phyloP scores from a whole-genome alignment of 345 rosid species.

The Corchorus olitorius region DNA sequence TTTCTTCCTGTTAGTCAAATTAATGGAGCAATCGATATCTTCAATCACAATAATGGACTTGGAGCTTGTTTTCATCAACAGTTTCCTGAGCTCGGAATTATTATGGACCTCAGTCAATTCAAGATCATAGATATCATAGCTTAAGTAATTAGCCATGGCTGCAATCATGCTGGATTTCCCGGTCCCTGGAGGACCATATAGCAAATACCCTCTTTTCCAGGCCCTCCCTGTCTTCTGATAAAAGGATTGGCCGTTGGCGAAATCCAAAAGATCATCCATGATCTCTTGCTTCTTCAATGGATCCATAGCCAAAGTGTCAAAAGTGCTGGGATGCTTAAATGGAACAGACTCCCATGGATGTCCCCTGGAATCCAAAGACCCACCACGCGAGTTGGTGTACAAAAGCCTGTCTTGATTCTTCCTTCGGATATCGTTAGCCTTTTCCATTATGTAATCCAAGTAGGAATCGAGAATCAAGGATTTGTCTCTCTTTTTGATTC shows the following conservation, averaged over 20 bases:
- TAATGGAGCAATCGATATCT: constrained; percentile 88
- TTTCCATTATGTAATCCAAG: constrained; percentile 78
- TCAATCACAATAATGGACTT: constrained; percentile 92
- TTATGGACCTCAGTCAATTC: constrained; percentile 91
- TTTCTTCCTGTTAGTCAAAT: constrained; percentile 68
- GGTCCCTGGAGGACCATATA: constrained; percentile 94
- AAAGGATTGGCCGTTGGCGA: constrained; percentile 60
- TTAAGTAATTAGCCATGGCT: constrained; percentile 90
- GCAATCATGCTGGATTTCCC: constrained; percentile 99
- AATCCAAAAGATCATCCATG: constrained; percentile 74
- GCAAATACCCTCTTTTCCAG: constrained; percentile 91
- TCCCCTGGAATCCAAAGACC: constrained; percentile 83
- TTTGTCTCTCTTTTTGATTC: constrained; percentile 71
- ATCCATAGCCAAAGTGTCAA: constrained; percentile 89
- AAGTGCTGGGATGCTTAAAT: constrained; percentile 93
- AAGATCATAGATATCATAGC: constrained; percentile 94
- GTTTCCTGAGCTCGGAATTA: constrained; percentile 81
- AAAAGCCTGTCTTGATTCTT: constrained; percentile 69
- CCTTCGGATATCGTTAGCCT: constrained; percentile 73
- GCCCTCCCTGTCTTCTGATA: constrained; percentile 93
- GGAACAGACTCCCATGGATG: constrained; percentile 98
- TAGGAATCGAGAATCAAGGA: constrained; percentile 57
- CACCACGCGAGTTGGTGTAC: constrained; percentile 87
- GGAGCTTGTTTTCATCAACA: constrained; percentile 87
- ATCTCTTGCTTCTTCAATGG: constrained; percentile 60